Evolutionary conservation across 768 basidiomycete genomes (phyloP).

Genomic region (Hygrophoropsis aurantiaca): DNA sequence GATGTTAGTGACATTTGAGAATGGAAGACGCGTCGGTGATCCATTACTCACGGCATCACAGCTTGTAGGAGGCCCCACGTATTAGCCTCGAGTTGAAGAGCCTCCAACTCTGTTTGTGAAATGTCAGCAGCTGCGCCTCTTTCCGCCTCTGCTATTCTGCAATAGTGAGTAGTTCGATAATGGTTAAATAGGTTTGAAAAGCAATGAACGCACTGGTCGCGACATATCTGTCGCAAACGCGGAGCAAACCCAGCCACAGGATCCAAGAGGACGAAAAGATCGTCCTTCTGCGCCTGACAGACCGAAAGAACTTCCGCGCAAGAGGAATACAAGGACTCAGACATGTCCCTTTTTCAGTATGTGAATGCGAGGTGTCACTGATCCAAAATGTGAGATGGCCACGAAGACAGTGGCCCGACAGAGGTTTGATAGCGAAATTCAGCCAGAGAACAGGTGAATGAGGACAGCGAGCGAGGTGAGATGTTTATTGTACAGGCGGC

Average conservation of each 20-base stretch:
- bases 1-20: background rate
- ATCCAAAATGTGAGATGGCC: too few relatives aligned
- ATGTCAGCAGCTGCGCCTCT: constrained; percentile 34
- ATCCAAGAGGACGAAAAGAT: constrained; percentile 61
- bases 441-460: too few relatives aligned
- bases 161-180: background rate
- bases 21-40: background rate
- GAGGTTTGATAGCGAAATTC: too few relatives aligned
- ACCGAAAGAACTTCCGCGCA: constrained; percentile 67
- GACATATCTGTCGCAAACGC: constrained; percentile 49
- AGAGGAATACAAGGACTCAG: constrained; percentile 51
- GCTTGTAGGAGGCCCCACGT: constrained; percentile 83
- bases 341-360: constrained; percentile 19
- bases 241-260: constrained; percentile 73
- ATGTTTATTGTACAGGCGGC: too few relatives aligned
- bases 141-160: constrained; percentile 56
- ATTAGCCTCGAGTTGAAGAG: constrained; percentile 70
- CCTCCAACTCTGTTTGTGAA: constrained; percentile 55
- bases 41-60: constrained; percentile 66
- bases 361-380: too few relatives aligned
- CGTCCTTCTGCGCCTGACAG: constrained; percentile 54
- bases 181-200: too few relatives aligned
- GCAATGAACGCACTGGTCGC: constrained; percentile 51
- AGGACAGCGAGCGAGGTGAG: too few relatives aligned
- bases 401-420: too few relatives aligned